Conservation (phyloP, 176 grass and related monocot genomes). For the Oropetium thomaeum region DNA sequence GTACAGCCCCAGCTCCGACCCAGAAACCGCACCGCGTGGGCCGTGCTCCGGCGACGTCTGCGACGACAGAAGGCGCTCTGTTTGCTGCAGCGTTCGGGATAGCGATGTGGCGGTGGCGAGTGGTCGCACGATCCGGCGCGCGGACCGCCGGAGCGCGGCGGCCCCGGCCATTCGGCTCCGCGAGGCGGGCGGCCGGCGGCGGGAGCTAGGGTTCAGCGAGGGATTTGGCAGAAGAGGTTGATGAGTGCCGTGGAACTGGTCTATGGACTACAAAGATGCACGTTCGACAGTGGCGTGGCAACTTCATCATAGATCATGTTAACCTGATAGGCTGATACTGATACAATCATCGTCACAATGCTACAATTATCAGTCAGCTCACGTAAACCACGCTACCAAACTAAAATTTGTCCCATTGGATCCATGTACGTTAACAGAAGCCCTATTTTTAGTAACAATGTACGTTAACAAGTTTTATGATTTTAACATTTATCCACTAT, state of each 20-base stretch:
- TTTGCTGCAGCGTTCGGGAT: neutral
- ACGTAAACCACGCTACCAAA: too few species aligned
- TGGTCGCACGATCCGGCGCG: neutral
- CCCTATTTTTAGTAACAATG: too few species aligned
- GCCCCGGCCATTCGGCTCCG: slow-evolving; percentile 35
- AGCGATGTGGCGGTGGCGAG: neutral
- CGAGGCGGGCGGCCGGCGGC: neutral
- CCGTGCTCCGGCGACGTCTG: slow-evolving; percentile 43
- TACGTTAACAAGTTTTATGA: too few species aligned
- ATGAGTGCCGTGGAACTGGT: neutral
- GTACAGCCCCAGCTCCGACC: slow-evolving; percentile 60
- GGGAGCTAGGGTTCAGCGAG: slow-evolving; percentile 47
- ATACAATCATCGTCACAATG: neutral
- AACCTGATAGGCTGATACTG: too few species aligned
- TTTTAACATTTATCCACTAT: too few species aligned
- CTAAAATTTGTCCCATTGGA: too few species aligned
- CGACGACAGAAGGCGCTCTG: slow-evolving; percentile 35
- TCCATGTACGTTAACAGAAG: too few species aligned
- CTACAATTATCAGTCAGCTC: too few species aligned
- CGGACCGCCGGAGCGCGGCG: slow-evolving; percentile 40
- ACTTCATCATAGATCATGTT: neutral
- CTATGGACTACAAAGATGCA: neutral
- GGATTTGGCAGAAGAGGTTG: slow-evolving; percentile 1
- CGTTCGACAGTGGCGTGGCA: slow-evolving; percentile 11
- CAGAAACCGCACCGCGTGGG: slow-evolving; percentile 27